Base-by-base conservation (phyloP, 441 rosid species). In the Cnidoscolus chayamansa region DNA sequence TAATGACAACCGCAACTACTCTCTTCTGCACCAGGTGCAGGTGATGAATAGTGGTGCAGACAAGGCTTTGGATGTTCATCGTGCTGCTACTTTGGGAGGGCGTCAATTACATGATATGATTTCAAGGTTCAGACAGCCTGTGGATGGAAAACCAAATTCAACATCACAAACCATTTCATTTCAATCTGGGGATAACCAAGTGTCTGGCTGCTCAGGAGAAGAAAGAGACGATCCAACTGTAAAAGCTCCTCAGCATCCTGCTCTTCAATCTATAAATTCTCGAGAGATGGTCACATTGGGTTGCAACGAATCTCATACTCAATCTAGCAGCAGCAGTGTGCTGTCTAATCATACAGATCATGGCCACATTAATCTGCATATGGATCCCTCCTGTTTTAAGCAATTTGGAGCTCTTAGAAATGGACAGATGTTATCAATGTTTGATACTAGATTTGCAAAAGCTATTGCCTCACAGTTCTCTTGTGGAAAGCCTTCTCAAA, bases 361-460 rank as follows among this genome's bases (percentile, higher is more conserved):
- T 55, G 55, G 74, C 50, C 86, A 82, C 65, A 66, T 60, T 45
- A 85, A 73, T 75, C 74, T 76, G 61, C 82, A 51, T 13, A 65
- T 77, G 79, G 84, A 76, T 0, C 80, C 87, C 30, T 75, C 87
- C 47, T 84, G 85, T 87, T 75, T 80, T 71, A 81, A 79, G 69
- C 86, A 78, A 35, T 79, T 70, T 78, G 87, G 84, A 35, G 70
- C 81, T 59, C 65, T 78, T 61, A 83, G 53, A 77, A 85, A 86
- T 76, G 88, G 87, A 53, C 88, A 84, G 79, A 77, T 80, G 59
- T 72, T 73, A 32, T 72, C 81, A 10, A 53, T 56, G n/a, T 69
- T 71, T 80, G 86, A 83, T 81, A 70, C 79, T 3, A 48, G 74
- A 68, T 63, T 69, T 74, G 81, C 80, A 35, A 61, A 68, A 25